Evolutionary conservation across 352 stramenopile species (phyloP), one percentile per base, ranked within the genome.

Genomic region (Phytophthora quininea): DNA sequence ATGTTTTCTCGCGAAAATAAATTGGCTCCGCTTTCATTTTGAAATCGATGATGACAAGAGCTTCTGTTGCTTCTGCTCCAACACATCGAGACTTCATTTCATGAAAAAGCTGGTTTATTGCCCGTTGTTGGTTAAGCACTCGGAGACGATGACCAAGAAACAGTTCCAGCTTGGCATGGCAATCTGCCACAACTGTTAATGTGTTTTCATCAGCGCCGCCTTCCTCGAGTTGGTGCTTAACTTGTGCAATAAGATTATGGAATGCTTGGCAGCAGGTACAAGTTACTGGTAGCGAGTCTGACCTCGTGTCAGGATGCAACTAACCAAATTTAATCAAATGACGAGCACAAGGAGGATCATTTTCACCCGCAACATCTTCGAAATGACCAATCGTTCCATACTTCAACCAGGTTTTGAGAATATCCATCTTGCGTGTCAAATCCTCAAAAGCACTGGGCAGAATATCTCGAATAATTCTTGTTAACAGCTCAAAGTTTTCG

Each of bases 11-110:
- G 24, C 58, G 58, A 19, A 46, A 64, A 32, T 64, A 64, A 7
- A 64, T 33, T n/a, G 58, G 58, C 30, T 49, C 52, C 6, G 9
- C 9, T 49, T 58, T 64, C 58, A 53, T 57, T 6, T 64, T 58
- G 49, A 38, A 64, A 57, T 61, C 60, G 9, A 67, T 60, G 31
- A 67, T 31, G 1, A 67, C 60, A 7, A 67, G 19, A 4, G 52
- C 60, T 67, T 67, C 60, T 11, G 4, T 63, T 3, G 43, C 32
- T 32, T 50, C 4, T 7, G 12, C 31, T 1, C 14, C 43, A 3
- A 55, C 50, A n/a, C 45, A 61, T n/a, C 14, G 30, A 15, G 29
- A 7, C 15, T 37, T 45, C 33, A 61, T 67, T 52, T 56, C 15
- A 11, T 45, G 3, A 52, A 52, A n/a, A 12, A 57, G 6, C 3